These are phyloP conservation scores for Trichosporon sp. DNA, from an alignment of 1,284 basidiomycete species.

Conservation along the genomic window DNA sequence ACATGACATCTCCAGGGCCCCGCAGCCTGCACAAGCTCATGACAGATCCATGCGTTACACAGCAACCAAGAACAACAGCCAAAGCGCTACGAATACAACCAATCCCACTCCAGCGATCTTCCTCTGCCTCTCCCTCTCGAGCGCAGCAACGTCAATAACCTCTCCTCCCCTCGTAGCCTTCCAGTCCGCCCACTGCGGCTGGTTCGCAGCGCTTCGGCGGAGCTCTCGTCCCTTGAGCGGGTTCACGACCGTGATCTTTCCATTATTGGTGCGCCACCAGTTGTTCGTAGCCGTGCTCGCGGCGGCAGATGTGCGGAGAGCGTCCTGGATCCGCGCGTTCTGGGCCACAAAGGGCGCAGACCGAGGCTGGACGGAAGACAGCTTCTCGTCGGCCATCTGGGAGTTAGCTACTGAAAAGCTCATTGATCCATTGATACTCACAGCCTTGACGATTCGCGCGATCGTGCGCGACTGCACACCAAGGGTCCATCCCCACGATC, in stretches of 20 bases:
- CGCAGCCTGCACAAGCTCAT: no score
- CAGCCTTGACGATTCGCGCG: constrained; percentile 29
- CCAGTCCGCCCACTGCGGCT: not conserved
- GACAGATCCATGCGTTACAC: not conserved
- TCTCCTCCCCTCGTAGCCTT: not conserved
- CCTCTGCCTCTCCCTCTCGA: not conserved
- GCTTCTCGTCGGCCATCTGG: constrained; percentile 29
- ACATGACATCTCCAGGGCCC: no score
- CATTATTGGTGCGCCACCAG: constrained; percentile 24
- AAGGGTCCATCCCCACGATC: constrained; percentile 37
- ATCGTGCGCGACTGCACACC: constrained; percentile 29
- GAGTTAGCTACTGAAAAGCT: not conserved
- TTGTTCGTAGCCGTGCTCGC: constrained; percentile 16
- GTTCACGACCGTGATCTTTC: constrained; percentile 28
- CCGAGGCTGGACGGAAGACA: constrained; percentile 33
- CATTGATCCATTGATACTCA: not conserved
- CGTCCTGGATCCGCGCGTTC: constrained; percentile 25
- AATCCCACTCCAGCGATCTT: not conserved
- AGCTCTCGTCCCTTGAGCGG: constrained; percentile 24
- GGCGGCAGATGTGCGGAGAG: constrained; percentile 9
- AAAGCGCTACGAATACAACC: not conserved
- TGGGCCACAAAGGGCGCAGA: constrained; percentile 24
- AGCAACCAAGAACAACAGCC: not conserved
- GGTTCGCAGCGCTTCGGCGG: not conserved
- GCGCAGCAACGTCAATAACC: not conserved